Evolutionary conservation across 1,139 yeast genomes (phyloP).

Genomic region (Trichomonascaceae sp.): DNA sequence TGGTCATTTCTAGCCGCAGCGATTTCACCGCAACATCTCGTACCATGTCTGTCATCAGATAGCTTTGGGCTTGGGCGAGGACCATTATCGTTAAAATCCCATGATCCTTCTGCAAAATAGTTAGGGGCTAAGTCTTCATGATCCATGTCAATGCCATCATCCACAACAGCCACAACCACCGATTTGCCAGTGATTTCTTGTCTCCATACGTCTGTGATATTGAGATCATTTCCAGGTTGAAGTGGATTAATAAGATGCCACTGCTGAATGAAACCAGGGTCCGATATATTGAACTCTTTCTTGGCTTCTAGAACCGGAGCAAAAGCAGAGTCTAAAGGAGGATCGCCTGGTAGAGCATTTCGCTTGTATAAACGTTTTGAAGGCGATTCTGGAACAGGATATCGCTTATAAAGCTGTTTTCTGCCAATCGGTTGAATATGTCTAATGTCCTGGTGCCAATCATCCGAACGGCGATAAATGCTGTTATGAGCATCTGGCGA

Average conservation of each 20-base stretch:
- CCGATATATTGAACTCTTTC: conserved; percentile 58
- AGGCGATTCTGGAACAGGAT: conserved; percentile 16
- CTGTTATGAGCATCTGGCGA: neutral
- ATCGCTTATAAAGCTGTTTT: conserved; percentile 19
- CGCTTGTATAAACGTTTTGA: conserved; percentile 10
- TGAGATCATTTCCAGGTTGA: conserved; percentile 77
- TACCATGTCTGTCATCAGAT: conserved; percentile 88
- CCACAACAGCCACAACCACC: conserved; percentile 75
- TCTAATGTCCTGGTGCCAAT: conserved; percentile 15
- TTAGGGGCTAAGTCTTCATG: conserved; percentile 65
- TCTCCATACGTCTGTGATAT: conserved; percentile 81
- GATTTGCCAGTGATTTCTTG: conserved; percentile 79
- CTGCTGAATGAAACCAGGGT: conserved; percentile 74
- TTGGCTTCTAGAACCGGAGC: conserved; percentile 24
- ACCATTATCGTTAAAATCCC: conserved; percentile 83
- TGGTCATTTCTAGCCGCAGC: conserved; percentile 76
- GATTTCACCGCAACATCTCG: conserved; percentile 97
- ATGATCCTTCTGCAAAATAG: conserved; percentile 68
- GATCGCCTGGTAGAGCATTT: conserved; percentile 5
- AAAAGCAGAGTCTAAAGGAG: conserved; percentile 23
- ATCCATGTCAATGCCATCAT: conserved; percentile 88
- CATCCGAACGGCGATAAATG: conserved; percentile 13
- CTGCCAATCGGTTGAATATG: conserved; percentile 21
- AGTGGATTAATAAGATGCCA: conserved; percentile 83
- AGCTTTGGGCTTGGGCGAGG: conserved; percentile 75